A percentile compares a stretch with the other conserved stretches of the same genome.
Evolutionary conservation across 2,329 filamentous ascomycete species (phyloP).

Genomic region (Colletotrichum paranaense): DNA sequence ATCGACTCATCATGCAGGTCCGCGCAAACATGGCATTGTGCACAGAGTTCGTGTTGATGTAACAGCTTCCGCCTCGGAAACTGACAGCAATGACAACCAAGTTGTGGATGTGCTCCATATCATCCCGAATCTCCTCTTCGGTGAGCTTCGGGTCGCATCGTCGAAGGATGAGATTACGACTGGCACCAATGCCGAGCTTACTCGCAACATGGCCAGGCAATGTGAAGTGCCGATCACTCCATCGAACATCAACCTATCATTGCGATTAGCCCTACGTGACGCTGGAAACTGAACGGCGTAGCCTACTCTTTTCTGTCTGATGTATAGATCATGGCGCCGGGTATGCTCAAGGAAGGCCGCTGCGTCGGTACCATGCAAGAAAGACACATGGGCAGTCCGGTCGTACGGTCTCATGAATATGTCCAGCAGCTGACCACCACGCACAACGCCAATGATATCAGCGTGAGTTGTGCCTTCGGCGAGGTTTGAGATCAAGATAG

Average conservation of each 20-base stretch:
- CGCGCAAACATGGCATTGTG: constrained; percentile 80
- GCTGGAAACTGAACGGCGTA: neutral
- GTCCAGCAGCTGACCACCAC: constrained; percentile 78
- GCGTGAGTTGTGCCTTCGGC: constrained; percentile 70
- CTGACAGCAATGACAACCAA: constrained; percentile 75
- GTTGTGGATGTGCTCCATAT: constrained; percentile 87
- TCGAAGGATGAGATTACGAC: constrained; percentile 78
- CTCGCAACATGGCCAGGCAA: constrained; percentile 71
- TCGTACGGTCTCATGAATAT: constrained; percentile 72
- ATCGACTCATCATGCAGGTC: constrained; percentile 79
- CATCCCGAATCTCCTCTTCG: constrained; percentile 72
- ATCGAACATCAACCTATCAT: constrained; percentile 73
- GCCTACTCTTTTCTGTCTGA: constrained; percentile 73
- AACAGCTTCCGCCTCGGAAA: constrained; percentile 69
- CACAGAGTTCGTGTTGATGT: constrained; percentile 82
- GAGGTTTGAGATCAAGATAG: constrained; percentile 72
- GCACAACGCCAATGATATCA: constrained; percentile 73
- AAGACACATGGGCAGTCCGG: constrained; percentile 74
- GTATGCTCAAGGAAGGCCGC: constrained; percentile 72
- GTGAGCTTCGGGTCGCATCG: constrained; percentile 69
- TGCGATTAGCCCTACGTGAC: neutral
- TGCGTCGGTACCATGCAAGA: constrained; percentile 73
- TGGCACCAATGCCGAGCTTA: constrained; percentile 74
- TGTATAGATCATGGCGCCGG: constrained; percentile 74
- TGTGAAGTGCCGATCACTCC: constrained; percentile 78